Percentiles rank a stretch among this genome's conserved stretches.
phyloP scores from a whole-genome alignment of 768 basidiomycete species.

The Lentinula aciculospora region DNA sequence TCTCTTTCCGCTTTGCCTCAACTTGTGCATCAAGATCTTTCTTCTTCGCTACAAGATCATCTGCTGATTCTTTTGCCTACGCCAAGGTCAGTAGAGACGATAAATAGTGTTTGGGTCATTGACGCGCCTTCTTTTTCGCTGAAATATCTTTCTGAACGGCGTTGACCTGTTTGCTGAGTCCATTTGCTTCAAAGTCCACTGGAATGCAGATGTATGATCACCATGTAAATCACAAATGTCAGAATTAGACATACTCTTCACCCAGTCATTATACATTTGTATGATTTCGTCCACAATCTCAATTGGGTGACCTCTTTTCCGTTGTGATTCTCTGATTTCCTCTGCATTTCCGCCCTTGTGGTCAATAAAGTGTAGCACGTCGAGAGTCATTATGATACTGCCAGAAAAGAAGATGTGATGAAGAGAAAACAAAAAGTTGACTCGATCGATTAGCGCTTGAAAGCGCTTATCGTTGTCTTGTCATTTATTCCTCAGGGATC shows the following conservation, averaged over 20 bases:
- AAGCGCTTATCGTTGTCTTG: neutral
- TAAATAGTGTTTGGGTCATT: neutral
- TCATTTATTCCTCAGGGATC: too few species aligned
- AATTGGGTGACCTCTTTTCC: constrained; percentile 82
- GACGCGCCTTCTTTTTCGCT: constrained; percentile 80
- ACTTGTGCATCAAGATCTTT: constrained; percentile 80
- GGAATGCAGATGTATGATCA: neutral
- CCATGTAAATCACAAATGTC: constrained; percentile 2
- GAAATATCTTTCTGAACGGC: constrained; percentile 92
- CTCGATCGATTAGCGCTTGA: constrained; percentile 2
- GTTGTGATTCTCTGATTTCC: constrained; percentile 87
- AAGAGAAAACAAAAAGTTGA: neutral
- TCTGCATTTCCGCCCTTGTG: constrained; percentile 90
- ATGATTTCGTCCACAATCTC: constrained; percentile 95
- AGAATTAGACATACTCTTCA: constrained; percentile 64
- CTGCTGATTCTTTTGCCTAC: constrained; percentile 88
- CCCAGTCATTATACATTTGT: constrained; percentile 89
- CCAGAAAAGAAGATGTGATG: neutral
- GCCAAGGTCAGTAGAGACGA: neutral
- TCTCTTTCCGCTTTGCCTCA: constrained; percentile 67
- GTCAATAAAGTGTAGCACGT: constrained; percentile 76
- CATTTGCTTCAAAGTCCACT: constrained; percentile 88
- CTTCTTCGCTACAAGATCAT: constrained; percentile 82
- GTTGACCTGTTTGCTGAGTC: constrained; percentile 78
- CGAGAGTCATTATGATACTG: constrained; percentile 63